These are phyloP conservation scores for Orychophragmus violaceus DNA, from an alignment of 345 rosid species.

Conservation along the genomic window DNA sequence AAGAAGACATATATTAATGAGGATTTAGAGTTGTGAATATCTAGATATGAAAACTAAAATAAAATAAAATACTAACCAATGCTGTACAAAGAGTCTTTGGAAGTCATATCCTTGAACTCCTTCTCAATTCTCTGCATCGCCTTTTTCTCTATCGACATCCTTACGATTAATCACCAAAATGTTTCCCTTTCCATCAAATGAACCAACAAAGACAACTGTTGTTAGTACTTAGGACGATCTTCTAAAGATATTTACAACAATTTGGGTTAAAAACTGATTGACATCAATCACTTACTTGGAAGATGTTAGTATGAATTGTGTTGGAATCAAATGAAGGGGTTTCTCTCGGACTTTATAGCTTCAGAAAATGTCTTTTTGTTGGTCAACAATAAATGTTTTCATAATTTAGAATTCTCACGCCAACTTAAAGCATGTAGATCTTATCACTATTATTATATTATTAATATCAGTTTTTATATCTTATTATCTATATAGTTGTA, in stretches of 20 bases:
- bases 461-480: no score
- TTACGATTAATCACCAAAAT: not conserved
- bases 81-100: not conserved
- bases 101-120: not conserved
- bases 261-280: not conserved
- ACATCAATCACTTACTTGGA: not conserved
- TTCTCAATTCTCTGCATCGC: not conserved
- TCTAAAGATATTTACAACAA: not conserved
- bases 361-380: not conserved
- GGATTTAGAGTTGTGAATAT: no score
- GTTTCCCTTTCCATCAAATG: not conserved
- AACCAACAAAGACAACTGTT: not conserved
- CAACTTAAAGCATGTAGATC: no score
- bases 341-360: not conserved
- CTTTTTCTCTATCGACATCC: not conserved
- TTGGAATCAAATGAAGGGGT: not conserved
- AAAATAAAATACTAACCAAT: not conserved
- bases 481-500: no score
- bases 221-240: not conserved
- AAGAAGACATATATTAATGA: not conserved
- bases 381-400: slow-evolving; percentile 1
- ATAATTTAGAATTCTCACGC: not conserved
- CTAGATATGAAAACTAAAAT: not conserved
- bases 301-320: not conserved
- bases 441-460: no score